Evolutionary conservation across 108 stramenopile genomes (phyloP), one percentile per base, ranked within the genome.

Genomic region (Nannochloropsis gaditana): DNA sequence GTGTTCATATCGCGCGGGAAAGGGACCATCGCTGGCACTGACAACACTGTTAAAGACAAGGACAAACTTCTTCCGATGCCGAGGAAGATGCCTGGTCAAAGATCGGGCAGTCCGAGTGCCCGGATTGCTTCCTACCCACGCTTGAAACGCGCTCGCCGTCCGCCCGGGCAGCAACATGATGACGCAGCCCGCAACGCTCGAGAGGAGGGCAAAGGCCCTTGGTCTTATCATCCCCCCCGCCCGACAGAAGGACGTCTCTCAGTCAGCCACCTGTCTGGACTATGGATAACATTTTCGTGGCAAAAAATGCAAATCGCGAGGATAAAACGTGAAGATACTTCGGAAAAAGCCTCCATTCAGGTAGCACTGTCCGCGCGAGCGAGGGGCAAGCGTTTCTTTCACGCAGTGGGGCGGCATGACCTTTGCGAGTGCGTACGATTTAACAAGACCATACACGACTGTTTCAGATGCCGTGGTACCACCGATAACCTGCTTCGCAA

Each of bases 1-100:
- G 84, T 90, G 89, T 44, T 89, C 86, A 45, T 90, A 90, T 42
- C 59, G 59, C 59, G 19, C 59, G 19, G 59, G 59, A n/a, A 8
- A 73, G 15, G 59, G 59, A 73, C 59, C 59, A 6, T 8, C 59
- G 59, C n/a, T 73, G 59, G 8, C 59, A 0, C 59, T 73, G 59
- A n/a, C 59, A 73, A n/a, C n/a, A n/a, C 2, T n/a, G 59, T n/a
- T n/a, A 15, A 73, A 73, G 59, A n/a, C 8, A 15, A 2, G 3
- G 59, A n/a, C 19, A n/a, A 73, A 4, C 59, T n/a, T 73, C n/a
- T 2, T 73, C 59, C 59, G 59, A 8, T 73, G 59, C 3, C 59
- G 59, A 15, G 15, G 19, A n/a, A 73, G 19, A 73, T n/a, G 59
- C 59, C 59, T 73, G 0, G 59, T n/a, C 59, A n/a, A n/a, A 15